Base-by-base conservation (phyloP, 768 basidiomycete genomes). In the Galerina sulciceps region DNA sequence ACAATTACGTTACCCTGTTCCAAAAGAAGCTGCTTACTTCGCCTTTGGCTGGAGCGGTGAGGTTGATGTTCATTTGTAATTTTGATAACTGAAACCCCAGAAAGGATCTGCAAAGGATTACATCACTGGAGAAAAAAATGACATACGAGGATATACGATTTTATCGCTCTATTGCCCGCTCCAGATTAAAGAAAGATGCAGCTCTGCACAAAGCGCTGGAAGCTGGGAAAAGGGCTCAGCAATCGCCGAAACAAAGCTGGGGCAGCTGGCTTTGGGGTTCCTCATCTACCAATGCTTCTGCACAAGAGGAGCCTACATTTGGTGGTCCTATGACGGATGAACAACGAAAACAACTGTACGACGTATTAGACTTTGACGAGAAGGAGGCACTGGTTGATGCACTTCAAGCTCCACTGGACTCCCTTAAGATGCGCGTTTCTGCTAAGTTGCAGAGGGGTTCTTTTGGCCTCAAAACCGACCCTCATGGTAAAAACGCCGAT, bases 121-220 rank as follows among this genome's bases (percentile, higher is more conserved):
- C 87, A 45, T 77, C 73, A 0, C 75, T 99, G 55, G 97, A 99
- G 71, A 78, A 72, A 63, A 94, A 93, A 70, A 80, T 99, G 26
- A 82, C 88, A 0, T 99, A 98, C 65, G 94, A 96, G 71, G 97
- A 99, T 67, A 88, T 99, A 50, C 89, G 96, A 3, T 97, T 98
- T 75, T 99, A 99, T 76, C 87, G 97, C 34, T 98, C 95, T 3
- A 93, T 99, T 59, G 93, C 94, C 0, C 88, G 93, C 23, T 94
- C 94, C 2, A 87, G 87, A 62, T 79, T 96, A 14, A 87, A 89
- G 65, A 94, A 98, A 71, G 94, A 99, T 66, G 80, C 85, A 18
- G 91, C 86, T 2, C 76, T 89, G 36, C 83, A 83, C 64, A 87
- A 86, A 66, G 73, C 82, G 40, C 81, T 93, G 53, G 90, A 92